Base-by-base conservation (phyloP, 768 basidiomycete species). In the Boletus eberwhitei region DNA sequence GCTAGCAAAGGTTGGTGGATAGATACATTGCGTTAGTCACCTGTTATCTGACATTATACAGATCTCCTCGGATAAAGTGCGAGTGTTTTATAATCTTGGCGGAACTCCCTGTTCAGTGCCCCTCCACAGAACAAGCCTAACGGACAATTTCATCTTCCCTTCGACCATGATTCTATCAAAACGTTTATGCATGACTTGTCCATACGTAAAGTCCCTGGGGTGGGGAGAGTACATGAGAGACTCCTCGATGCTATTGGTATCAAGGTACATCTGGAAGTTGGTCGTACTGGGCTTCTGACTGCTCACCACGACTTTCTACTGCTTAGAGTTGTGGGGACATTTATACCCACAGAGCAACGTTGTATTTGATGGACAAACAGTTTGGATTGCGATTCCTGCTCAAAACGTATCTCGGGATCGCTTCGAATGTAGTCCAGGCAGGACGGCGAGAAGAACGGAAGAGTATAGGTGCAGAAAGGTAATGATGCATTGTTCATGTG, bases 381-480 rank as follows among this genome's bases (percentile, higher is more conserved):
- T 88, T 96, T 62, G 91, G 90, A 11, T 75, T 92, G 34, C 69
- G 77, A 29, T 88, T 85, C 62, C 77, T 98, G 35, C 79, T 97
- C 41, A 81, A 79, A 57, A 87, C 87, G 0, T 82, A 93, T 70
- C 83, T 98, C 12, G 97, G 97, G 2, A 84, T 98, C 37, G 86
- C 88, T 2, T 90, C 87, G 2, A 98, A 93, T 61, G 72, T 81
- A 12, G 93, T 98, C 29, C 76, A 85, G 52, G 87, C 93, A 5
- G 76, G 82, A 43, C 78, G 77, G 56, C 76, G 96, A 58, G 89
- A 92, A 56, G 92, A 93, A 61, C 76, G 88, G 46, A 98, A 95
- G 74, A 93, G 91, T 56, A 91, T 98, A 35, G 96, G 97, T 1
- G 83, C 87, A 31, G 97, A 99, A 75, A 77, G 90, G 90, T 91